Evolutionary conservation across 2,329 filamentous ascomycete species (phyloP), one percentile per base, ranked within the genome.

Genomic region (Bertia moriformis): DNA sequence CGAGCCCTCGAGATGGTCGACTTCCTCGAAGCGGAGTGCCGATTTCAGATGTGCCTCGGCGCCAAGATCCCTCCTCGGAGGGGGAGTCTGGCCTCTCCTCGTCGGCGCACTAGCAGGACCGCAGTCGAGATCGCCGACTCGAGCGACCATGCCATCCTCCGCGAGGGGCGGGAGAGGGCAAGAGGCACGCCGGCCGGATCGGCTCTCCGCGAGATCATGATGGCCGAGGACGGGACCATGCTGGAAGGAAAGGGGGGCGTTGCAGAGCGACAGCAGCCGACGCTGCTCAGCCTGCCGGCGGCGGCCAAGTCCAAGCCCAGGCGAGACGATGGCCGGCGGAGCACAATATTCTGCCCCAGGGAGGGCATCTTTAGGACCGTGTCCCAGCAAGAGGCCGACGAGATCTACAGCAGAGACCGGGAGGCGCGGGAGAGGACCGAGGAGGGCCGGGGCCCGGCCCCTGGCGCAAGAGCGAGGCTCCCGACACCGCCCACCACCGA

Each of bases 1-100:
- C 71, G 79, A 4, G 79, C 82, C 0, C 66, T 80, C 45, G 82
- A 86, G 43, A 73, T 82, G 50, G 66, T 86, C 37, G 79, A 87
- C 20, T 88, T 85, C 55, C 64, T 88, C 52, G 73, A 83, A 51
- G 70, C 81, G 40, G 83, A 89, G 54, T 86, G 80, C 53, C 67
- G 74, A 38, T 69, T 87, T 45, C 67, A 70, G 37, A 75, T 71
- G 56, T 85, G 81, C 59, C 62, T 69, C 1, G 80, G 77, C 51
- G 69, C 62, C 43, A 69, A 62, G 45, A n/a, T n/a, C n/a, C n/a
- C n/a, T n/a, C 41, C 47, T 13, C 50, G 52, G 10, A 48, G 54
- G 10, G 46, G 51, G 33, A 59, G 54, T 48, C 43, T 51, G 7
- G 22, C 19, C 35, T 45, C 17, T 39, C 42, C 40, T 39, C 44